Evolutionary conservation across 345 rosid species (phyloP).

Genomic region (Lumnitzera racemosa): DNA sequence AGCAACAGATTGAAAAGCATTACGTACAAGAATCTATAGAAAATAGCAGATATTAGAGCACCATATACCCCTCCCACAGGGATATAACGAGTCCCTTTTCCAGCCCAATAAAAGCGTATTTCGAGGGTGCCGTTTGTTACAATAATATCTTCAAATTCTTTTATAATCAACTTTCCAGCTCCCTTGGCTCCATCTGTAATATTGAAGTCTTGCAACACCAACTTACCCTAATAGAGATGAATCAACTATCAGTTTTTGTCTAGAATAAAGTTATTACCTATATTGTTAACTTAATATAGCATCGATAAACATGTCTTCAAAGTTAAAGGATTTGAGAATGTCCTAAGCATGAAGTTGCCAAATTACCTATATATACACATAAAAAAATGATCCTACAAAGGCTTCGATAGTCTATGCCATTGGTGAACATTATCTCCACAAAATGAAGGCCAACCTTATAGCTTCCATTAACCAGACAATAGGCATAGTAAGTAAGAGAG

Average conservation of each 20-base stretch:
- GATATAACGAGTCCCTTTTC: conserved; percentile 42
- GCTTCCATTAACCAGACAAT: conserved; percentile 32
- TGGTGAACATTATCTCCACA: conserved; percentile 49
- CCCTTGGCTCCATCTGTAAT: conserved; percentile 43
- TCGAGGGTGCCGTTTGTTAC: conserved; percentile 33
- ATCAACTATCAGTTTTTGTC: too few relatives aligned
- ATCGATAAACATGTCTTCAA: too few relatives aligned
- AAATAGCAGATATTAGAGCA: conserved; percentile 55
- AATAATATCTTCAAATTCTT: not conserved
- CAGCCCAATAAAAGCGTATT: conserved; percentile 56
- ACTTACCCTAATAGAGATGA: conserved; percentile 28
- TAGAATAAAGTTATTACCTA: too few relatives aligned
- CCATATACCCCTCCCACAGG: conserved; percentile 48
- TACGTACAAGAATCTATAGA: conserved; percentile 11
- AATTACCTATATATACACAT: conserved; percentile 59
- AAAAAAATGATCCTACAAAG: conserved; percentile 51
- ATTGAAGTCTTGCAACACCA: conserved; percentile 42
- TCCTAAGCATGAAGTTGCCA: too few relatives aligned
- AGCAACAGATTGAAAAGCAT: too few relatives aligned
- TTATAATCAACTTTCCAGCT: conserved; percentile 23
- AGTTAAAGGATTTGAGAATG: too few relatives aligned
- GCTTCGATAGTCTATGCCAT: conserved; percentile 19
- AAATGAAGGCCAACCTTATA: conserved; percentile 59
- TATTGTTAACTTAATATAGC: too few relatives aligned
- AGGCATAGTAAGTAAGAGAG: conserved; percentile 39